Evolutionary conservation across 2,329 filamentous ascomycete species (phyloP).

Genomic region (Aciculosporium take): DNA sequence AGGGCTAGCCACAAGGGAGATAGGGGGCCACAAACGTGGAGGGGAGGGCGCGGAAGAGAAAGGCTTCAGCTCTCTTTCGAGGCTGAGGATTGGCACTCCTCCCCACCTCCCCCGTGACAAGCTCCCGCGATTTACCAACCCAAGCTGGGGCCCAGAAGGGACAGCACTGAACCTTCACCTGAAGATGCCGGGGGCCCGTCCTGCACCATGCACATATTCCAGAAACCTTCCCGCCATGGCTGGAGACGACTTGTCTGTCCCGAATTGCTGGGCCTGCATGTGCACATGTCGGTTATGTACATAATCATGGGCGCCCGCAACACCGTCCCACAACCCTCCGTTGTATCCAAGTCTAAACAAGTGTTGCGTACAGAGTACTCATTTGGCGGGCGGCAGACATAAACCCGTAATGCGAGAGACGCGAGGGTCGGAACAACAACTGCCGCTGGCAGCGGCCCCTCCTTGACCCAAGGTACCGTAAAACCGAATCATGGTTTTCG

Average conservation of each 20-base stretch:
- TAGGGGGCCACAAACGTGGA: too few relatives aligned
- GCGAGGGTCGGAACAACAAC: not conserved
- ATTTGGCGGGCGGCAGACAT: not conserved
- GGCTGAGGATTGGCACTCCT: not conserved
- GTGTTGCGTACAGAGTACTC: not conserved
- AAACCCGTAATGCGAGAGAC: too few relatives aligned
- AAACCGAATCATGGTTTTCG: not conserved
- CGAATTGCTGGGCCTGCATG: not conserved
- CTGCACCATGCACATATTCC: not conserved
- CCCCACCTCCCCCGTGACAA: too few relatives aligned
- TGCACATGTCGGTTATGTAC: too few relatives aligned
- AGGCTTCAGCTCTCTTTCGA: not conserved
- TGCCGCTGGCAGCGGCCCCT: not conserved
- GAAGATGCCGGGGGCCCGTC: too few relatives aligned
- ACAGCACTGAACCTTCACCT: too few relatives aligned
- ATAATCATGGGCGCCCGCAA: too few relatives aligned
- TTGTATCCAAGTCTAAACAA: not conserved
- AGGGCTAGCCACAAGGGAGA: not conserved
- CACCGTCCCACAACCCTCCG: not conserved
- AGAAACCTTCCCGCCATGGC: conserved; percentile 4
- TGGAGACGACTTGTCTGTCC: not conserved
- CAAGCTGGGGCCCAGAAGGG: not conserved
- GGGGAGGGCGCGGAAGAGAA: too few relatives aligned
- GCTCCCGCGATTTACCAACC: not conserved
- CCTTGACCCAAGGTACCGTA: not conserved